phyloP scores from a whole-genome alignment of 2,329 filamentous ascomycete genomes.

The Epichloe uncinata region DNA sequence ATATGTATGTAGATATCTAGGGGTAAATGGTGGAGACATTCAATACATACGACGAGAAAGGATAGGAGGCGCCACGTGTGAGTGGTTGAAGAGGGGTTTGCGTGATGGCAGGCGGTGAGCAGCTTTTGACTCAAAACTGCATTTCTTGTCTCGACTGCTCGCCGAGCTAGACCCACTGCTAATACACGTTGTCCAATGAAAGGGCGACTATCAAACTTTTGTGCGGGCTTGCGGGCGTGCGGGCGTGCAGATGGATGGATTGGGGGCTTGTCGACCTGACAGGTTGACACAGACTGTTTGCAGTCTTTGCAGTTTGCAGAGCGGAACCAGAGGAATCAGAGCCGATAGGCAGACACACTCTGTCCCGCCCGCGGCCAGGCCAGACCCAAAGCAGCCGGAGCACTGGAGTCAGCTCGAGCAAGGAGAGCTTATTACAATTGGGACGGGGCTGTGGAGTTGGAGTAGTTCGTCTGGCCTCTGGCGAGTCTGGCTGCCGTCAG shows the following conservation, averaged over 20 bases:
- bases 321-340: not conserved
- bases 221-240: slow-evolving; percentile 3
- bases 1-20: too few relatives aligned
- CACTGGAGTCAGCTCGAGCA: not conserved
- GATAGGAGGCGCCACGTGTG: not conserved
- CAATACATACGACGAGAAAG: not conserved
- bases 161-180: slow-evolving; percentile 7
- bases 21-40: too few relatives aligned
- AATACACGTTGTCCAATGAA: slow-evolving; percentile 20
- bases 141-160: slow-evolving; percentile 6
- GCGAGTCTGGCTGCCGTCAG: too few relatives aligned
- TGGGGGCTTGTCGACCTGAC: not conserved
- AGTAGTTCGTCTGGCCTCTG: not conserved
- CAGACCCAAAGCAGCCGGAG: not conserved
- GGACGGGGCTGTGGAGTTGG: not conserved
- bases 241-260: not conserved
- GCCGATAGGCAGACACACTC: not conserved
- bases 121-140: slow-evolving; percentile 13
- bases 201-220: slow-evolving; percentile 22
- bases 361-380: not conserved
- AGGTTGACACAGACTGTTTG: not conserved
- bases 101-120: slow-evolving; percentile 1
- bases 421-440: not conserved
- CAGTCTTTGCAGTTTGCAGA: not conserved
- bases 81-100: not conserved